A percentile compares a stretch with the other conserved stretches of the same genome.
These are phyloP conservation scores for Rhizopogon salebrosus DNA, from an alignment of 768 basidiomycete genomes.

Conservation along the genomic window DNA sequence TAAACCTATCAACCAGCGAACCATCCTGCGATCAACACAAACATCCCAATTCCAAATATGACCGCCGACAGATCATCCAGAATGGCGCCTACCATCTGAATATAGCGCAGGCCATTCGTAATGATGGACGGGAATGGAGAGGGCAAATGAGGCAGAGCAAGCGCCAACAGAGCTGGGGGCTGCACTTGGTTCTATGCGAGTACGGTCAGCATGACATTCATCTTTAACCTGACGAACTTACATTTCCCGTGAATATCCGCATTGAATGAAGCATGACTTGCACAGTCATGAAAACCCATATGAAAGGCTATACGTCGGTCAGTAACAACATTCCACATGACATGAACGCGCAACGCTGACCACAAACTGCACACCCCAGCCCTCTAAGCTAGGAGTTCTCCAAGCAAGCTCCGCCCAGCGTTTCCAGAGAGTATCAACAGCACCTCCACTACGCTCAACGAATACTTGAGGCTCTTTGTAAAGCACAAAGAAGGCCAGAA, in stretches of 20 bases:
- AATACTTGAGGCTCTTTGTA: slow-evolving; percentile 57
- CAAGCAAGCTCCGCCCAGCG: slow-evolving; percentile 59
- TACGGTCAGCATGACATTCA: slow-evolving; percentile 5
- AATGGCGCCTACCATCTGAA: slow-evolving; percentile 61
- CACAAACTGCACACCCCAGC: slow-evolving; percentile 50
- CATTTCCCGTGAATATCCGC: slow-evolving; percentile 65
- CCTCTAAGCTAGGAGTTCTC: slow-evolving; percentile 28
- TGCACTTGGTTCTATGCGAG: slow-evolving; percentile 47
- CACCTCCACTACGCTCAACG: slow-evolving; percentile 29
- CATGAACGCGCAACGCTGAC: slow-evolving; percentile 35
- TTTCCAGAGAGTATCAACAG: slow-evolving; percentile 39
- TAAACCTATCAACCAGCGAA: slow-evolving; percentile 16
- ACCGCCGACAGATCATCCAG: slow-evolving; percentile 68
- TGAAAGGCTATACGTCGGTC: slow-evolving; percentile 55
- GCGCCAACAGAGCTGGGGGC: slow-evolving; percentile 52
- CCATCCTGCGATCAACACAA: slow-evolving; percentile 52
- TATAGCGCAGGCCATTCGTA: slow-evolving; percentile 57
- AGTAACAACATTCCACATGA: background rate
- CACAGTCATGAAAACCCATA: slow-evolving; percentile 76
- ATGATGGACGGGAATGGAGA: slow-evolving; percentile 59
- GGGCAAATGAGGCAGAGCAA: slow-evolving; percentile 64
- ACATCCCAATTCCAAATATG: slow-evolving; percentile 67
- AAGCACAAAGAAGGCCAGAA: slow-evolving; percentile 65
- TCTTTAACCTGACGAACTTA: slow-evolving; percentile 30
- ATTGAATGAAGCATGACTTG: slow-evolving; percentile 68